Percentiles rank a stretch among this genome's conserved stretches.
Evolutionary conservation across 306 rosid genomes (phyloP).

Genomic region (Cercis canadensis): DNA sequence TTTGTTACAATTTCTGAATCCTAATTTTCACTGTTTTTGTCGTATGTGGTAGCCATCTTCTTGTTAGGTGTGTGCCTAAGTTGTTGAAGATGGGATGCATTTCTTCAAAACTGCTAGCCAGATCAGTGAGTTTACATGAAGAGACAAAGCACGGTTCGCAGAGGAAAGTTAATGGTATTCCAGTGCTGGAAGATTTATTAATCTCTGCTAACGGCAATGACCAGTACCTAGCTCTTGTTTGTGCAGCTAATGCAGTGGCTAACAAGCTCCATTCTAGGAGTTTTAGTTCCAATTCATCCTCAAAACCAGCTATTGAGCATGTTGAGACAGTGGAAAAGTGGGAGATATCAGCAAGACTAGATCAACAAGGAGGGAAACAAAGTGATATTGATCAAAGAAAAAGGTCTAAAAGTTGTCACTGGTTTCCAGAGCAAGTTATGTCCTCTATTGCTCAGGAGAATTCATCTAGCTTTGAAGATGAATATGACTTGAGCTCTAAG

Average conservation of each 20-base stretch:
- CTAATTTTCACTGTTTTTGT: conserved; percentile 5
- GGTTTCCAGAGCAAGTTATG: conserved; percentile 34
- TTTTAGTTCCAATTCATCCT: conserved; percentile 29
- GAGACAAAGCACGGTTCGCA: conserved; percentile 42
- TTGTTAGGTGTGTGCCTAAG: conserved; percentile 31
- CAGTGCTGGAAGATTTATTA: conserved; percentile 46
- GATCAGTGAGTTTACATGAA: conserved; percentile 51
- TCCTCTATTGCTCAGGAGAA: conserved; percentile 39
- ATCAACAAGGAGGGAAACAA: conserved; percentile 31
- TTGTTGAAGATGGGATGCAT: conserved; percentile 55
- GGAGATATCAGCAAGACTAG: conserved; percentile 30
- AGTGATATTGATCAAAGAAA: conserved; percentile 28
- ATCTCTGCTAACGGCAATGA: conserved; percentile 42
- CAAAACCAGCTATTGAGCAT: conserved; percentile 32
- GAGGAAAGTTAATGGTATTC: conserved; percentile 40
- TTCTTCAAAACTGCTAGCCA: conserved; percentile 54
- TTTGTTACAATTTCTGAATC: conserved; percentile 2
- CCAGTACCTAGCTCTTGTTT: conserved; percentile 48
- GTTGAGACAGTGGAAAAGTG: conserved; percentile 34
- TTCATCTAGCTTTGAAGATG: conserved; percentile 34
- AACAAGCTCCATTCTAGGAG: conserved; percentile 44
- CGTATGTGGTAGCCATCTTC: background rate
- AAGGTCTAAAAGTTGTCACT: conserved; percentile 48
- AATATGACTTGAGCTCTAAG: conserved; percentile 21
- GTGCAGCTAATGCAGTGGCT: conserved; percentile 37